These are phyloP conservation scores for Rhynchosporium secalis DNA, from an alignment of 2,329 filamentous ascomycete genomes.

Conservation along the genomic window DNA sequence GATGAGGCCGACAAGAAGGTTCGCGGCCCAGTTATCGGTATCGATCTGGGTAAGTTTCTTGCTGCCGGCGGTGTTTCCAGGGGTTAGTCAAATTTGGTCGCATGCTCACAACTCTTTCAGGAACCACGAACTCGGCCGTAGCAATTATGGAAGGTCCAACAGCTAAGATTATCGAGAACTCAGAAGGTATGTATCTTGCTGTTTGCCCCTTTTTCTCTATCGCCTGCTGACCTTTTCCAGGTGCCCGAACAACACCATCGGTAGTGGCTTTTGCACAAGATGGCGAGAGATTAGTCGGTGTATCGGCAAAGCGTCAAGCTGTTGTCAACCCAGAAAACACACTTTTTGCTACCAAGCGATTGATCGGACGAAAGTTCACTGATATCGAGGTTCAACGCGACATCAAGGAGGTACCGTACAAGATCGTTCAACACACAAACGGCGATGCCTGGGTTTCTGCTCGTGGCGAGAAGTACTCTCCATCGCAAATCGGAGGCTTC, in stretches of 20 bases:
- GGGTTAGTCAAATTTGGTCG: slow-evolving; percentile 15
- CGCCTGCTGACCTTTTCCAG: slow-evolving; percentile 45
- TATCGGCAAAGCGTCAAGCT: slow-evolving; percentile 95
- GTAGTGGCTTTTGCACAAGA: slow-evolving; percentile 95
- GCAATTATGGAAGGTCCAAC: slow-evolving; percentile 97
- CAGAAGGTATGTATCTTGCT: slow-evolving; percentile 66
- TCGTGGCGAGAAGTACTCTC: slow-evolving; percentile 92
- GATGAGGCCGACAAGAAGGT: slow-evolving; percentile 79
- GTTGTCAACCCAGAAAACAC: slow-evolving; percentile 99
- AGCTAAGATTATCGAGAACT: slow-evolving; percentile 96
- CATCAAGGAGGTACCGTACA: slow-evolving; percentile 97
- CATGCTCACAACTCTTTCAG: slow-evolving; percentile 43
- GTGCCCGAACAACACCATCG: slow-evolving; percentile 87
- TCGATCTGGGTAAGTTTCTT: slow-evolving; percentile 76
- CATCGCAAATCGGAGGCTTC: slow-evolving; percentile 97
- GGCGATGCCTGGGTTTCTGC: slow-evolving; percentile 96
- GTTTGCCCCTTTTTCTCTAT: slow-evolving; percentile 21
- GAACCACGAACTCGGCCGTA: slow-evolving; percentile 95
- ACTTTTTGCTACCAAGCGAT: slow-evolving; percentile 96
- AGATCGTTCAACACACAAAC: slow-evolving; percentile 96
- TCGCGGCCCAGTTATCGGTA: slow-evolving; percentile 94
- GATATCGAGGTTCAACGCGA: slow-evolving; percentile 93
- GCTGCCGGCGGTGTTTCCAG: slow-evolving; percentile 12
- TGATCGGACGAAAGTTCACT: slow-evolving; percentile 96
- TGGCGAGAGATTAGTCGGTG: slow-evolving; percentile 93